phyloP scores from a whole-genome alignment of 257 asterid genomes.

The Coffea eugenioides region DNA sequence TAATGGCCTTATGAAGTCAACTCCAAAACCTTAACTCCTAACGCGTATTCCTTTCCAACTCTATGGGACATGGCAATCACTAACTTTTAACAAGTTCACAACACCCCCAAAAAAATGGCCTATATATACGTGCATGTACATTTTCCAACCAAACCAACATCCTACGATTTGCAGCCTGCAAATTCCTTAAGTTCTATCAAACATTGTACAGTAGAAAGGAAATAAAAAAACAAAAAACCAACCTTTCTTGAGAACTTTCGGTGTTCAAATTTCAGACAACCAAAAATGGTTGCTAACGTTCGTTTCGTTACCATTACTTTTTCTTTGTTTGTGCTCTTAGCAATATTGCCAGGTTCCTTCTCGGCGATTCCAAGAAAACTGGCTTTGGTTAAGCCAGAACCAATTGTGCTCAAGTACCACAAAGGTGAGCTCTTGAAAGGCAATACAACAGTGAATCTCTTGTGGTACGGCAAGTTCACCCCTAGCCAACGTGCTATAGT shows the following conservation, averaged over 20 bases:
- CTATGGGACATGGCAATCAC: conserved; percentile 28
- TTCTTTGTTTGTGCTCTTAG: conserved; percentile 12
- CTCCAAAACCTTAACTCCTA: background rate
- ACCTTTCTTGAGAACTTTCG: background rate
- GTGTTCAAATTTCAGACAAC: background rate
- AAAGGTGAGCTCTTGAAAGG: conserved; percentile 39
- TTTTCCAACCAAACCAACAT: background rate
- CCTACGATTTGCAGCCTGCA: background rate
- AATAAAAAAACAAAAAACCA: background rate
- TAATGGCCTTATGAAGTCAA: background rate
- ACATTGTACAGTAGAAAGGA: background rate
- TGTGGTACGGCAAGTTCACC: conserved; percentile 36
- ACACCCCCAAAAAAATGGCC: background rate
- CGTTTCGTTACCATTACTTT: conserved; percentile 2
- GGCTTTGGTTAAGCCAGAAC: conserved; percentile 29
- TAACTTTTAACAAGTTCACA: conserved; percentile 16
- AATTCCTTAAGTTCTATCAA: background rate
- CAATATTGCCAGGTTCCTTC: conserved; percentile 10
- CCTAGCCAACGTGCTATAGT: conserved; percentile 24
- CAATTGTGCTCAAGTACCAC: conserved; percentile 32
- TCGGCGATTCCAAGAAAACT: conserved; percentile 33
- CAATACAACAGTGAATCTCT: conserved; percentile 33
- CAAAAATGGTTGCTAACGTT: conserved; percentile 20
- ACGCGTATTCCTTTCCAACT: background rate
- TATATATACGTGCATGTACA: background rate